Conservation (phyloP, 345 rosid species). For the Populus alba region DNA sequence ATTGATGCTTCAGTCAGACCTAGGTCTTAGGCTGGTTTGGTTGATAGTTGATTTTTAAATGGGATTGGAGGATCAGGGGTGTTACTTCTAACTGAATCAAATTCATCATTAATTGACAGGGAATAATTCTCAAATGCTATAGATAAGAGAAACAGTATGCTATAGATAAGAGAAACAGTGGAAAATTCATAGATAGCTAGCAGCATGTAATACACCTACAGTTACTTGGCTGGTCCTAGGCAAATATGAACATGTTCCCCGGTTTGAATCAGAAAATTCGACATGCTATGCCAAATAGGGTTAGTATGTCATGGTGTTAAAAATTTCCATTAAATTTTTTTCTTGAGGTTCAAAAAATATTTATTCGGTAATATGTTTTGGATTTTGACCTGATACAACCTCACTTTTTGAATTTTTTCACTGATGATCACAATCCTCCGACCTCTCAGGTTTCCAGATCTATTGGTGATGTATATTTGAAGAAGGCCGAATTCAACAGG, state of each 20-base stretch:
- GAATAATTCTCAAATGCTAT: neutral
- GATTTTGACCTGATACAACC: conserved; percentile 11
- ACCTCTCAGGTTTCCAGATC: conserved; percentile 67
- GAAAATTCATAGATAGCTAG: neutral
- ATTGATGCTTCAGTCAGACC: neutral
- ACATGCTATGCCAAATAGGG: neutral
- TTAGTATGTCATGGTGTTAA: neutral
- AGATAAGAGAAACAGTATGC: neutral
- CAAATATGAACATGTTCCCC: neutral
- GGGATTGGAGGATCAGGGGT: neutral
- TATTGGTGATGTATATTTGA: conserved; percentile 82
- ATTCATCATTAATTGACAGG: neutral
- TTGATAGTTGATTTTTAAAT: neutral
- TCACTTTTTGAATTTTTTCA: neutral
- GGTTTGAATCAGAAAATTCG: neutral
- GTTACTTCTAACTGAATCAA: neutral
- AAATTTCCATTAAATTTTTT: neutral
- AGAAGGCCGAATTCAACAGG: conserved; percentile 75
- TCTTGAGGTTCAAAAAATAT: neutral
- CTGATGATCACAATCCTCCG: conserved; percentile 6
- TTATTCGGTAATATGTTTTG: neutral
- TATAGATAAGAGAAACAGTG: neutral
- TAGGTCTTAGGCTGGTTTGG: neutral
- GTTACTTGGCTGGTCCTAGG: neutral
- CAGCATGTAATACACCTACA: neutral